Evolutionary conservation across 257 asterid genomes (phyloP).

Genomic region (Salvia rosmarinus): DNA sequence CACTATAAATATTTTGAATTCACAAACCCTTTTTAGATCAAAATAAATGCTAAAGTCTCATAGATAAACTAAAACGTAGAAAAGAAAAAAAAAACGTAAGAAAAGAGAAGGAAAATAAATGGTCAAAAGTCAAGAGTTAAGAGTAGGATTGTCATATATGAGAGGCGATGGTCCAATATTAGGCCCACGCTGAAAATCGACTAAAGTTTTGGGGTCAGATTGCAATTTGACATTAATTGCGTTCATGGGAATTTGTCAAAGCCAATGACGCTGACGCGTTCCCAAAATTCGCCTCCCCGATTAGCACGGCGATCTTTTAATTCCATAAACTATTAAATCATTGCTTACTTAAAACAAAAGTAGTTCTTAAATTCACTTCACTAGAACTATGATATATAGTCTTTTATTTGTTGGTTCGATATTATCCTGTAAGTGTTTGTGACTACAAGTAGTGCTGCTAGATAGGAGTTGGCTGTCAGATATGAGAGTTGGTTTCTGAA

Average conservation of each 20-base stretch:
- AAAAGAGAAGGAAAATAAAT: neutral
- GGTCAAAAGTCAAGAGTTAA: slow-evolving; percentile 26
- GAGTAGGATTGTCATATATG: neutral
- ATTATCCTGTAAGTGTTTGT: too few species aligned
- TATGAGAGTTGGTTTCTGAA: too few species aligned
- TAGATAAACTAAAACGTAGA: neutral
- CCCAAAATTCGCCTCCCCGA: slow-evolving; percentile 42
- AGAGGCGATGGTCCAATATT: neutral
- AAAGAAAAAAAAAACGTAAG: neutral
- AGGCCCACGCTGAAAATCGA: slow-evolving; percentile 31
- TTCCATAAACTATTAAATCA: too few species aligned
- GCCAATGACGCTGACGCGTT: slow-evolving; percentile 43
- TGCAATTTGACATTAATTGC: slow-evolving; percentile 46
- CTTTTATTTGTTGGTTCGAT: too few species aligned
- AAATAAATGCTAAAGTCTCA: neutral
- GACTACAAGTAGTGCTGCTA: too few species aligned
- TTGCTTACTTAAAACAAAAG: too few species aligned
- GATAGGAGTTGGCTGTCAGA: too few species aligned
- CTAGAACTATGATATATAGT: too few species aligned
- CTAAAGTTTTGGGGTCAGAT: slow-evolving; percentile 19
- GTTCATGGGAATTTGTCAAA: slow-evolving; percentile 39
- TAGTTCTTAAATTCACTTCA: too few species aligned
- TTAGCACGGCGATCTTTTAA: slow-evolving; percentile 38
- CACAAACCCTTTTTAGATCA: neutral
- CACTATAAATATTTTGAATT: too few species aligned